A percentile compares a stretch with the other conserved stretches of the same genome.
phyloP scores from a whole-genome alignment of 2,329 filamentous ascomycete species.

The Xylaria polymorpha region DNA sequence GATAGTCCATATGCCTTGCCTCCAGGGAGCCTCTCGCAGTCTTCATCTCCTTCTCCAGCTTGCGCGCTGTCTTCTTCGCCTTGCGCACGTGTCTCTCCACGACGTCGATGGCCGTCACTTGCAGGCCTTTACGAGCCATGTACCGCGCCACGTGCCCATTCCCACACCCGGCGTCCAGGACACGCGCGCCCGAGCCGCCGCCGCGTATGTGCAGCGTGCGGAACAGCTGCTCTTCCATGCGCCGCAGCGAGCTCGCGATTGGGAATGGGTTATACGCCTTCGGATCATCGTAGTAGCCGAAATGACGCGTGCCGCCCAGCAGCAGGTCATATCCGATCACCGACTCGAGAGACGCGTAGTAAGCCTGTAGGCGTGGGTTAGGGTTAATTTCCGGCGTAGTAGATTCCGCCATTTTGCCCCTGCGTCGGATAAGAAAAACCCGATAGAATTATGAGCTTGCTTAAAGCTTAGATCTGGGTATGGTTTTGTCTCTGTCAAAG shows the following conservation, averaged over 20 bases:
- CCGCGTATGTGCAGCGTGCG: conserved; percentile 49
- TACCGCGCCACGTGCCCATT: conserved; percentile 61
- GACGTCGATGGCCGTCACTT: conserved; percentile 62
- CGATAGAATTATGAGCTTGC: neutral
- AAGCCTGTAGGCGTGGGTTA: conserved; percentile 31
- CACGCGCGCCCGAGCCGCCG: conserved; percentile 51
- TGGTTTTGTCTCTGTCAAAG: neutral
- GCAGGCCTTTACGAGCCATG: conserved; percentile 57
- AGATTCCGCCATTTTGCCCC: conserved; percentile 4
- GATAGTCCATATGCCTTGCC: conserved; percentile 60
- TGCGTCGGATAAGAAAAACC: neutral
- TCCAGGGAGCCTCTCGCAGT: conserved; percentile 54
- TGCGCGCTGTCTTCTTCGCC: conserved; percentile 46
- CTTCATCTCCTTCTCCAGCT: conserved; percentile 48
- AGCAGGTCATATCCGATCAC: conserved; percentile 34
- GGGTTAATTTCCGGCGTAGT: conserved; percentile 23
- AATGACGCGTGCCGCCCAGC: conserved; percentile 34
- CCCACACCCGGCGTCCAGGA: conserved; percentile 65
- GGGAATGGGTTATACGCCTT: conserved; percentile 31
- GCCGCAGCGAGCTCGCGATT: conserved; percentile 10
- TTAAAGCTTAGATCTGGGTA: neutral
- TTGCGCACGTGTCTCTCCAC: conserved; percentile 60
- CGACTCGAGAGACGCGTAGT: conserved; percentile 35
- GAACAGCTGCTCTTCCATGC: conserved; percentile 63
- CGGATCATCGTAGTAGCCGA: conserved; percentile 33